Evolutionary conservation across 768 basidiomycete genomes (phyloP).

Genomic region (Rubroboletus satanas): DNA sequence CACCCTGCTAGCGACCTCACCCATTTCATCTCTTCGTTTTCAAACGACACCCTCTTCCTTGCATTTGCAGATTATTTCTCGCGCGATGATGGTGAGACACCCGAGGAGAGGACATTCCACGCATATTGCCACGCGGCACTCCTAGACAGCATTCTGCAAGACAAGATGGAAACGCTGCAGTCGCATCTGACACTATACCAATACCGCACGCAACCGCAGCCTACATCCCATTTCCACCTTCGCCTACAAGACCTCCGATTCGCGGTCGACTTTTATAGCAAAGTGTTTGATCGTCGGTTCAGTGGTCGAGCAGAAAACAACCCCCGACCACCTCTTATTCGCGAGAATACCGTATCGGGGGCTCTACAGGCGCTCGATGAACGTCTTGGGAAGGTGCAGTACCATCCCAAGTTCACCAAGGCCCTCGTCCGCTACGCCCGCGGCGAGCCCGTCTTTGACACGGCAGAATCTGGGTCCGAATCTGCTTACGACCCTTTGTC

Average conservation of each 20-base stretch:
- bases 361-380: conserved; percentile 60
- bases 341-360: conserved; percentile 68
- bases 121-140: conserved; percentile 72
- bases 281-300: conserved; percentile 70
- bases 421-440: conserved; percentile 54
- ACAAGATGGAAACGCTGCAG: conserved; percentile 77
- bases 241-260: conserved; percentile 72
- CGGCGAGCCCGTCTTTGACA: conserved; percentile 42
- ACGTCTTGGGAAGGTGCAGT: conserved; percentile 44
- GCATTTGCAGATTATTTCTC: conserved; percentile 80
- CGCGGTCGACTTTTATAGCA: conserved; percentile 71
- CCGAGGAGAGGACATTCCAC: conserved; percentile 59
- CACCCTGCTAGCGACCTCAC: conserved; percentile 73
- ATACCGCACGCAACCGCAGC: conserved; percentile 58
- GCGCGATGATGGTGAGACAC: conserved; percentile 54
- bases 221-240: conserved; percentile 60
- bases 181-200: conserved; percentile 70
- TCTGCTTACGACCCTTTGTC: conserved; percentile 7
- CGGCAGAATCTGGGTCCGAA: conserved; percentile 5
- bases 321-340: conserved; percentile 60
- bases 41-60: conserved; percentile 74
- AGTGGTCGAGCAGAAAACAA: conserved; percentile 69
- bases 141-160: conserved; percentile 86
- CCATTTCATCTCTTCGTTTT: conserved; percentile 84
- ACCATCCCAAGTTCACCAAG: conserved; percentile 15